Conservation (phyloP, 371 early-diverging fungal species). For the Paramicrosporidium saccamoebae region DNA sequence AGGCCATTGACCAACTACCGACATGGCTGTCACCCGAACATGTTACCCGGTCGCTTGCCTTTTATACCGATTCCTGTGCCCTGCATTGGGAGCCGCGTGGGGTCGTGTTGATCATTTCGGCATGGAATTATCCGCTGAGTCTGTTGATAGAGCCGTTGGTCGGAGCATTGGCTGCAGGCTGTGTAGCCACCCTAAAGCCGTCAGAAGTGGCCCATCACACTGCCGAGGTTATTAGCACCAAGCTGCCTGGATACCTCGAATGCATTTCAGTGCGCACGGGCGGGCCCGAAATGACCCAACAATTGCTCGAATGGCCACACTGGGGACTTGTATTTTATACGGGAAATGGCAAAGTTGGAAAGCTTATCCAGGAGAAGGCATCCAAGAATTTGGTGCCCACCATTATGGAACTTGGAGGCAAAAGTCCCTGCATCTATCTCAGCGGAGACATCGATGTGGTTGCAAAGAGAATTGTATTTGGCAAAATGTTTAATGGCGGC, state of each 20-base stretch:
- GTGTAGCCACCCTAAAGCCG: constrained; percentile 51
- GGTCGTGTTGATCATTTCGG: constrained; percentile 22
- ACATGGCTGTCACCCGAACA: too few species aligned
- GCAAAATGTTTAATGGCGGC: constrained; percentile 43
- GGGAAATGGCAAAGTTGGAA: constrained; percentile 36
- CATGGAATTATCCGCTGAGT: constrained; percentile 66
- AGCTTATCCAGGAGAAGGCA: constrained; percentile 35
- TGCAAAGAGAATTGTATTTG: constrained; percentile 42
- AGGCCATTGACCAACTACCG: too few species aligned
- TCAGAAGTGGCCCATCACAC: constrained; percentile 44
- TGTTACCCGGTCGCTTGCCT: too few species aligned
- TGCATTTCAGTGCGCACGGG: constrained; percentile 38
- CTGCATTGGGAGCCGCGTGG: constrained; percentile 58
- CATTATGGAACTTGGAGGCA: constrained; percentile 60
- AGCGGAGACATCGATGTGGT: constrained; percentile 17
- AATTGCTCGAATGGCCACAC: constrained; percentile 36
- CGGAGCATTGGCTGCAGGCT: constrained; percentile 73
- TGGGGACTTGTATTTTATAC: constrained; percentile 78
- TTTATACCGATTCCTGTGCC: too few species aligned
- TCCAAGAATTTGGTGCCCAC: constrained; percentile 26
- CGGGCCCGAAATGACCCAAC: constrained; percentile 32
- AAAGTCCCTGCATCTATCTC: constrained; percentile 37
- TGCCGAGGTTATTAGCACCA: constrained; percentile 16
- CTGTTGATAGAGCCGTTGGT: constrained; percentile 31
- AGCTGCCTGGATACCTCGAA: constrained; percentile 38